Base-by-base conservation (phyloP, 306 rosid species). In the Prunus dulcis region DNA sequence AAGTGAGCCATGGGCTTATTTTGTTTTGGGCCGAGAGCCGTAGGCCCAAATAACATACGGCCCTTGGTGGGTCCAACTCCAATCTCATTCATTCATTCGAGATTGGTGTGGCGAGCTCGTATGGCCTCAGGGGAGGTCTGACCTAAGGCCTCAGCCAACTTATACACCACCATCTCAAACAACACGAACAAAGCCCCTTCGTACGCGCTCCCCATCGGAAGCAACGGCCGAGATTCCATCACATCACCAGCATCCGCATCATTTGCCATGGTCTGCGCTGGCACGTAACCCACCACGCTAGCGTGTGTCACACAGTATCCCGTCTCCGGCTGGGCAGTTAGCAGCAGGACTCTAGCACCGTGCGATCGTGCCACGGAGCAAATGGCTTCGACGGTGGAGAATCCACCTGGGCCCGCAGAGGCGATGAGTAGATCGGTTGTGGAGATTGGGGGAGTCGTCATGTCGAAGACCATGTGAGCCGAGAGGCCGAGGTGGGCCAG, bases 211-310 rank as follows among this genome's bases (percentile, higher is more conserved):
- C 99, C 99, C 99, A 95, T 88, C 41, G 89, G 96, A 79, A 95
- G 95, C 91, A 89, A 76, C 88, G 93, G 81, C 78, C 93, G 83
- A 32, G 87, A 82, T 75, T 76, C 51, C 75, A 0, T 81, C 52
- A 8, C 85, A 45, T 75, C 84, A 5, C 15, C 75, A 5, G 3
- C 65, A 2, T 67, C 88, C 72, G 28, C 80, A 82, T 91, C 98
- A 72, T 90, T 86, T 12, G 98, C 99, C 99, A 91, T 92, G 1
- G 98, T 95, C 90, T 88, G 89, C 49, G 97, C 99, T 18, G 97
- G 86, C 80, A 95, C 88, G 72, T 92, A 88, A 17, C 92, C 93
- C 27, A 90, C 91, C 41, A 71, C 88, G 41, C 73, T 82, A 0
- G 99, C 93, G 38, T 92, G 81, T 77, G 64, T 79, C 87, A 79